Evolutionary conservation across 768 basidiomycete genomes (phyloP).

Genomic region (Boletus bicolor): DNA sequence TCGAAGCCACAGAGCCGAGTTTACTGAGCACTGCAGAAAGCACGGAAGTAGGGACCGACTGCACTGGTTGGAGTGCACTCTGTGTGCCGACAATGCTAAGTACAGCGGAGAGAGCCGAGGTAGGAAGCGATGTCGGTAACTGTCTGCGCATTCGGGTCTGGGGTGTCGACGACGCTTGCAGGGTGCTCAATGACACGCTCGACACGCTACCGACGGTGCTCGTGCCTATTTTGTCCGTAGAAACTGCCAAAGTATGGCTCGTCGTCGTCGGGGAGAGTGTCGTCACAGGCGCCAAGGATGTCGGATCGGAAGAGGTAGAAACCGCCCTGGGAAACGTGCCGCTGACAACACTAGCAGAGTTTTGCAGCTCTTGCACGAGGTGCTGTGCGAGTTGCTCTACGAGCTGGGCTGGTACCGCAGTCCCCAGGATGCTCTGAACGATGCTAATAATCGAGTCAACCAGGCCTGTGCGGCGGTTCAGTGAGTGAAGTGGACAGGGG

Average conservation of each 20-base stretch:
- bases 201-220: not conserved
- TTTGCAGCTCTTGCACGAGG: not conserved
- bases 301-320: not conserved
- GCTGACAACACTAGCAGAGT: no score
- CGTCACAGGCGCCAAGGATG: not conserved
- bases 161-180: not conserved
- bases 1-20: not conserved
- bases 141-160: slow-evolving; percentile 15
- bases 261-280: not conserved
- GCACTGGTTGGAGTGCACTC: not conserved
- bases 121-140: not conserved
- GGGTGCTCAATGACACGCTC: not conserved
- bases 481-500: not conserved
- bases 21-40: not conserved
- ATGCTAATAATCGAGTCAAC: fast-evolving
- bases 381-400: not conserved
- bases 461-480: slow-evolving; percentile 4
- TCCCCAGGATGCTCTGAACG: not conserved
- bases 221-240: not conserved
- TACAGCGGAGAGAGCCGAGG: not conserved
- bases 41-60: not conserved
- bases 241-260: not conserved
- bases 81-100: not conserved
- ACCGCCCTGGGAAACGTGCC: slow-evolving; percentile 1
- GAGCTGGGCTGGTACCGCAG: not conserved